Conservation (phyloP, 306 rosid genomes). For the Begonia loranthoides region DNA sequence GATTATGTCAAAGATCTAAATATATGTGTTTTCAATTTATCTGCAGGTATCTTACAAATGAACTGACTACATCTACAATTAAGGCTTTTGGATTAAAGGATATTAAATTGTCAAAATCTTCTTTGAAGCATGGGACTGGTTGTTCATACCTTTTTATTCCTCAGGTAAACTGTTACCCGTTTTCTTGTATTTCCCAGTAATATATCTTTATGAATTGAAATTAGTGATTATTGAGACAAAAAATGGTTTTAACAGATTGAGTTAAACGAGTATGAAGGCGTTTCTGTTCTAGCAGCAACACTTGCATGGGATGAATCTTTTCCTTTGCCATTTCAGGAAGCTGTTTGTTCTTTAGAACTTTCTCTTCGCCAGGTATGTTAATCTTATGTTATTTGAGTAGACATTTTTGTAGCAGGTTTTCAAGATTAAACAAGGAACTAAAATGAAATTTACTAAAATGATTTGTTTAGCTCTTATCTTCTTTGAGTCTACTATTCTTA, state of each 20-base stretch:
- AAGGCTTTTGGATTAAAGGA: conserved; percentile 70
- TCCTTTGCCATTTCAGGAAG: conserved; percentile 47
- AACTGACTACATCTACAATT: conserved; percentile 22
- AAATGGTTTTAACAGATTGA: conserved; percentile 49
- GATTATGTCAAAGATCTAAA: no score
- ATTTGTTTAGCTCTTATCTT: no score
- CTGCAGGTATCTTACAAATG: conserved; percentile 53
- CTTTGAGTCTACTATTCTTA: no score
- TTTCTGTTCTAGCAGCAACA: conserved; percentile 66
- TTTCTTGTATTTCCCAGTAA: not conserved
- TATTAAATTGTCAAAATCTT: conserved; percentile 22
- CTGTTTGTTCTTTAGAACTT: conserved; percentile 36
- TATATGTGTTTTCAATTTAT: conserved; percentile 3
- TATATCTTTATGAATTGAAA: conserved; percentile 1
- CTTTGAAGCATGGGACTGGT: conserved; percentile 32
- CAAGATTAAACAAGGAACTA: no score
- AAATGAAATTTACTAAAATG: no score
- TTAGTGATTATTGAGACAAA: conserved; percentile 5
- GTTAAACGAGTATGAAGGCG: conserved; percentile 56
- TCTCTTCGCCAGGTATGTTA: conserved; percentile 59
- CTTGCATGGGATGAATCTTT: conserved; percentile 71
- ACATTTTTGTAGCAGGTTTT: no score
- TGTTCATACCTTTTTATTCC: conserved; percentile 61
- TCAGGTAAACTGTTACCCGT: conserved; percentile 41
- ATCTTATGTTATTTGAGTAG: not conserved